Evolutionary conservation across 2,329 filamentous ascomycete genomes (phyloP), one percentile per base, ranked within the genome.

Genomic region (Aspergillus vadensis): DNA sequence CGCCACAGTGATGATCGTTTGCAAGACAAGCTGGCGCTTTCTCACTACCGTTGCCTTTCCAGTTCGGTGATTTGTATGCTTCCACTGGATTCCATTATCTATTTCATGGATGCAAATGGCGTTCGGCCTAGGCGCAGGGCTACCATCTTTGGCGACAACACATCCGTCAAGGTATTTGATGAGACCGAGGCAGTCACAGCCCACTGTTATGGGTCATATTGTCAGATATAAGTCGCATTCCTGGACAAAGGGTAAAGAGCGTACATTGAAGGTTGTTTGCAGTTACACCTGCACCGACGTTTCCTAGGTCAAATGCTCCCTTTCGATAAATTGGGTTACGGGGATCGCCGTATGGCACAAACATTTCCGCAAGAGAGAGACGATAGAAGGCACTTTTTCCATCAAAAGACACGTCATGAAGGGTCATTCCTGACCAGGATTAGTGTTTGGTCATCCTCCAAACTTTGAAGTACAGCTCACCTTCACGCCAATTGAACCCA

Each of bases 401-500:
- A 44, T 78, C 75, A 53, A 78, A 80, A 5, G 68, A 66, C 14
- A 80, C 64, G 49, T 80, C 73, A 50, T 80, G 76, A 1, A 81
- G 66, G 17, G 39, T 43, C 39, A 43, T 17, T 19, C 39, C 39
- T 43, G 6, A 9, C 6, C 17, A 17, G n/a, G 12, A 12, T 30
- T 4, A 43, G 17, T 30, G 10, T 10, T 9, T 9, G 10, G n/a
- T 8, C 10, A 4, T 30, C 9, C 39, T 43, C 3, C 15, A n/a
- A 9, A 43, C 4, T 43, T 9, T 43, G 39, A 10, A 19, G 38
- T n/a, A 17, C 39, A 1, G 74, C 77, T 9, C 62, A 0, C 79
- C 79, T 63, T 81, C 79, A 5, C 79, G 72, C 48, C 76, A 79
- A 51, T 80, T 81, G 64, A 79, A 81, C 0, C 78, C 78, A 4